Base-by-base conservation (phyloP, 163 green algal species). In the Chlamydomonas reinhardtii region DNA sequence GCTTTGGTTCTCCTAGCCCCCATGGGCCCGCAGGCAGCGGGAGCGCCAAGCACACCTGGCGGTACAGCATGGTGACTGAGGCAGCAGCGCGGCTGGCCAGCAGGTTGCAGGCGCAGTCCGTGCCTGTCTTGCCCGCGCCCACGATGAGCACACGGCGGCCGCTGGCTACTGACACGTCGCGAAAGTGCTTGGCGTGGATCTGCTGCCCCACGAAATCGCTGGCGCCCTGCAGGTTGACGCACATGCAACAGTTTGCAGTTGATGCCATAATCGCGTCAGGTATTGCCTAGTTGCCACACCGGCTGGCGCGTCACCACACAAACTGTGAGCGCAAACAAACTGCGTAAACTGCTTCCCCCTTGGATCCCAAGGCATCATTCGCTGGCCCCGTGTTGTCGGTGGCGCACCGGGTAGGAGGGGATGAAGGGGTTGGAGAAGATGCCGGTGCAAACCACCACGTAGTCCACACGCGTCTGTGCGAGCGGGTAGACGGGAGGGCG, bases 101-200 rank as follows among this genome's bases (percentile, higher is more conserved):
- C 78, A 85, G 62, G 22, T 39, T 39, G 17, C 14, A 48, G 2
- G 54, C 78, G 43, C 48, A 70, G 65, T 85, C 78, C n/a, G 77
- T 17, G 19, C 66, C 78, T 0, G 78, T 77, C 39, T 85, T 85
- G 78, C 78, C 78, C 43, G 78, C 78, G 5, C 78, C 78, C n/a
- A 85, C 78, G 9, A 85, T 59, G 15, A 85, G 34, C 37, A 85
- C 78, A 2, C 35, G 65, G 4, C 66, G 29, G 31, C 43, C 78
- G 15, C 25, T n/a, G 22, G 52, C 66, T 48, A 76, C 8, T 0
- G 48, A 69, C 66, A 76, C 16, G 48, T 85, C 78, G 27, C 15
- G 24, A 25, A 84, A 84, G 59, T 84, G 32, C 61, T 84, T 84
- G 62, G 76, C 76, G 64, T 84, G 76, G 62, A 84, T 29, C 27